Evolutionary conservation across 257 asterid genomes (phyloP).

Genomic region (Solanum chmielewskii): DNA sequence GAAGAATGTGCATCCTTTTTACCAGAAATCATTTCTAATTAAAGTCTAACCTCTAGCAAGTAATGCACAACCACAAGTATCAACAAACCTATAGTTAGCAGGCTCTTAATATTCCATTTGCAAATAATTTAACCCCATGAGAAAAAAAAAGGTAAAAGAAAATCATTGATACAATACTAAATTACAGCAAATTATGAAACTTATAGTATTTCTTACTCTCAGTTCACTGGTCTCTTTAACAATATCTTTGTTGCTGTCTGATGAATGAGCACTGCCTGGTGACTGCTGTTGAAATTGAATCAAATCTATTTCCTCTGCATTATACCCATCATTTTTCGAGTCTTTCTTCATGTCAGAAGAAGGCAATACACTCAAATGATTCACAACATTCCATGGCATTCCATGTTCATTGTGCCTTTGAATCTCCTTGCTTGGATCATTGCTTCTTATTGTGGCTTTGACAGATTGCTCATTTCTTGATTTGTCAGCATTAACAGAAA

Average conservation of each 20-base stretch:
- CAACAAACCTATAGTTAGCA: not conserved
- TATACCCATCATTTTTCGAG: not conserved
- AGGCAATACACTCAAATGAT: not conserved
- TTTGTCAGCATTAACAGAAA: not conserved
- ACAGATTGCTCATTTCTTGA: not conserved
- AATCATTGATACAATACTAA: not conserved
- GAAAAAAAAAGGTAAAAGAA: not conserved
- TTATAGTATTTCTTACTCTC: not conserved
- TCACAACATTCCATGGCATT: not conserved
- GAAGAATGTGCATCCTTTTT: not conserved
- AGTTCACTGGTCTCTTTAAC: not conserved
- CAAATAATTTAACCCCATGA: not conserved
- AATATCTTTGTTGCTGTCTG: constrained; percentile 1
- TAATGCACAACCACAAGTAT: not conserved
- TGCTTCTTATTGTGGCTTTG: not conserved
- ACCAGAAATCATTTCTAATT: not conserved
- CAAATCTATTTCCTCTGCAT: constrained; percentile 4
- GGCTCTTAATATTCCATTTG: not conserved
- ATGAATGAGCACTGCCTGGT: constrained; percentile 2
- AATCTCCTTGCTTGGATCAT: not conserved
- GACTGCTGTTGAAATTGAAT: constrained; percentile 7
- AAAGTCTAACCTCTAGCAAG: not conserved
- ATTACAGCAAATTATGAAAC: not conserved
- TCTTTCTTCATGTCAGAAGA: not conserved
- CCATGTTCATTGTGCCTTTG: not conserved